Evolutionary conservation across 352 stramenopile genomes (phyloP).

Genomic region (Globisporangium barbulae): DNA sequence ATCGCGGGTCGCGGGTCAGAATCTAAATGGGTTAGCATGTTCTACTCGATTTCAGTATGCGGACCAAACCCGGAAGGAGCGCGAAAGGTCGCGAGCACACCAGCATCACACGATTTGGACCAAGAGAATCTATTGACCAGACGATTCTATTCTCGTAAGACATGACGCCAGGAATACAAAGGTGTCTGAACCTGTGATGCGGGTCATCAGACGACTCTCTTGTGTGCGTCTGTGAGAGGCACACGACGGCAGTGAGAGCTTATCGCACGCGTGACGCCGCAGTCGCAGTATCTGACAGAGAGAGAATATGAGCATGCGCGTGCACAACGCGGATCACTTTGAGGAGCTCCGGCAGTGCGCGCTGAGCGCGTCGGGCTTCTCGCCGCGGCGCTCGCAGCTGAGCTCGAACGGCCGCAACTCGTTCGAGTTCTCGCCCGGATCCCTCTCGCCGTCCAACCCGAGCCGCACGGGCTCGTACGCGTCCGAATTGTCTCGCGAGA

Average conservation of each 20-base stretch:
- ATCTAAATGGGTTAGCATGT: neutral
- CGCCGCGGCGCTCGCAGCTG: constrained; percentile 21
- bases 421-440: constrained; percentile 21
- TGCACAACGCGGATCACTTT: constrained; percentile 75
- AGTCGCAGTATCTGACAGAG: too few species aligned
- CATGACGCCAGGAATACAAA: constrained; percentile 2
- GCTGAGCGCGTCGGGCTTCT: constrained; percentile 33
- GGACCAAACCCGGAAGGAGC: neutral
- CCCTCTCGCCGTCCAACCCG: constrained; percentile 19
- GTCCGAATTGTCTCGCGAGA: constrained; percentile 56
- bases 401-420: constrained; percentile 24
- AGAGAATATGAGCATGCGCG: constrained; percentile 57
- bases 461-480: constrained; percentile 23
- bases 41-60: neutral
- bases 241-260: neutral
- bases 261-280: neutral
- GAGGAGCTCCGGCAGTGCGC: constrained; percentile 63
- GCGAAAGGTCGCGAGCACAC: neutral
- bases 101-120: neutral
- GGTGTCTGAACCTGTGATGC: neutral
- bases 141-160: constrained; percentile 6
- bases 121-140: neutral
- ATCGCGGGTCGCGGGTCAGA: constrained; percentile 5
- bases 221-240: neutral
- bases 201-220: neutral